Evolutionary conservation across 1,284 basidiomycete species (phyloP), one percentile per base, ranked within the genome.

Genomic region (Mixia osmundae): DNA sequence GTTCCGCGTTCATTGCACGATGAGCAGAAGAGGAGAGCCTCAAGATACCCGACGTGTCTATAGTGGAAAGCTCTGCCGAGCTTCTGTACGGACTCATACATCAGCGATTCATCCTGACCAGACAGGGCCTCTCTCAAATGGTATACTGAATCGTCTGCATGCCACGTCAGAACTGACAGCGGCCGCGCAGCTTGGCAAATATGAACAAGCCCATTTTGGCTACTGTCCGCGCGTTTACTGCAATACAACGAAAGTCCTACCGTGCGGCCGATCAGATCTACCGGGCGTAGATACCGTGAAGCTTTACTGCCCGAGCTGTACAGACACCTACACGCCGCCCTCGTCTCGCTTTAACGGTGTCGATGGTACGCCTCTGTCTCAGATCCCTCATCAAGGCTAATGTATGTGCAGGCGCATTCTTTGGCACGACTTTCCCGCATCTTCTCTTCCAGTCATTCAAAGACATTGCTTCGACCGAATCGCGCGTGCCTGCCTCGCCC

Each of bases 241-340:
- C 58, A 66, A 78, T 44, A 70, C 73, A 10, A 75, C 71, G 49
- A 77, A 80, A 40, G 80, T 97, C 29, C 73, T 97, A 7, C 91
- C 91, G 0, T 91, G 85, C 53, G 91, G 91, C 34, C 68, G 89
- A 39, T 83, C 82, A 24, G 91, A 99, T 61, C 66, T 91, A 44
- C 89, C 91, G 11, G 89, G 89, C n/a, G 65, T 89, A 35, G 91
- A 97, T 56, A 97, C 87, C 1, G 91, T 99, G 52, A 97, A 97
- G 59, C 68, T 99, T 34, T 97, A 77, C 59, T 99, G 91, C 57
- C 83, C 91, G 7, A 95, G 91, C 56, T 99, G 91, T 58, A 77
- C 89, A 48, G 91, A 99, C 54, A 80, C 91, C 47, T 99, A 94
- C 58, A 68, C 72, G 1, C 91, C 91, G 2, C 87, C 89, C 3